A percentile compares a stretch with the other conserved stretches of the same genome.
Conservation (phyloP, 208 protist species). For the Leishmania amazonensis region DNA sequence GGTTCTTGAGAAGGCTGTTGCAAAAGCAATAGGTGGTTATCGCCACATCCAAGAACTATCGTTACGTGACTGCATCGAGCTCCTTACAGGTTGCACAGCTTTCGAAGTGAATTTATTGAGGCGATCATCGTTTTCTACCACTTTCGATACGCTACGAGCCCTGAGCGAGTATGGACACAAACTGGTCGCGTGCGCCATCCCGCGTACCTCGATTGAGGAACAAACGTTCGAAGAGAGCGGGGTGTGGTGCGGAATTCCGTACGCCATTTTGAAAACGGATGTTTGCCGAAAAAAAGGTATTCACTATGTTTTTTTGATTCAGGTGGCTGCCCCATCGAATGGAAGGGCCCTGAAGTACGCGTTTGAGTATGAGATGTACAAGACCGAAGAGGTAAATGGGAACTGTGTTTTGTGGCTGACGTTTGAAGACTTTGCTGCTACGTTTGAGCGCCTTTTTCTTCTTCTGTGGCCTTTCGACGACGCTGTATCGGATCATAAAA, state of each 20-base stretch:
- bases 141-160: constrained; percentile 25
- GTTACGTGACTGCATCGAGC: constrained; percentile 47
- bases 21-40: constrained; percentile 67
- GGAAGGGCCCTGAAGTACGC: constrained; percentile 8
- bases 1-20: constrained; percentile 74
- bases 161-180: constrained; percentile 24
- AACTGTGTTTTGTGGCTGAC: constrained; percentile 63
- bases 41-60: constrained; percentile 44
- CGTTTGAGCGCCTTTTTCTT: constrained; percentile 49
- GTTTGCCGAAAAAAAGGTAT: constrained; percentile 25
- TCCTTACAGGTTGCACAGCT: constrained; percentile 63
- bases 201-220: constrained; percentile 14
- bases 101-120: constrained; percentile 48
- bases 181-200: constrained; percentile 17
- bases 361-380: constrained; percentile 17
- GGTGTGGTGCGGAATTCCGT: constrained; percentile 24
- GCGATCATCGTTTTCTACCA: neutral
- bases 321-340: constrained; percentile 17
- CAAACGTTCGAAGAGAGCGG: constrained; percentile 22
- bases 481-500: constrained; percentile 37
- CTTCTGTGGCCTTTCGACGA: constrained; percentile 69
- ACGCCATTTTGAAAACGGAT: constrained; percentile 24
- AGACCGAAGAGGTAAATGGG: constrained; percentile 16
- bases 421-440: constrained; percentile 57
- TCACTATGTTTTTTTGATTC: constrained; percentile 32